Conservation (phyloP, 176 grass and related monocot species). For the Oryza coarctata region DNA sequence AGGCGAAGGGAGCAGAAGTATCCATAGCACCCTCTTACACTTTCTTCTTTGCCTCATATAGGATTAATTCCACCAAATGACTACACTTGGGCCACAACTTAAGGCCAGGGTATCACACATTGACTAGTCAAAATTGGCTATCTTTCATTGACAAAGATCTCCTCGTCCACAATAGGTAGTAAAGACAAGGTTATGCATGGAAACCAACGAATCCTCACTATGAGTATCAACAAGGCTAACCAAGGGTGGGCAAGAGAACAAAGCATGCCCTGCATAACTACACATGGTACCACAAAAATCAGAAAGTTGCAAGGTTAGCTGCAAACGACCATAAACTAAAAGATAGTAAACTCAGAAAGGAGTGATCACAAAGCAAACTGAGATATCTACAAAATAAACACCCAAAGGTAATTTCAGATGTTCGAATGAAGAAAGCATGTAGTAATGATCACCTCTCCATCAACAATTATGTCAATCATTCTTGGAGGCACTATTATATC, state of each 20-base stretch:
- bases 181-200: neutral
- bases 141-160: too few species aligned
- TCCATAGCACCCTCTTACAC: too few species aligned
- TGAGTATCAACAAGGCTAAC: neutral
- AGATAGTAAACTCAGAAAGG: neutral
- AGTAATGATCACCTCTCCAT: slow-evolving; percentile 81
- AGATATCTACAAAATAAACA: neutral
- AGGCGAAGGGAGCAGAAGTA: too few species aligned
- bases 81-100: neutral
- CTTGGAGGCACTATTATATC: slow-evolving; percentile 91
- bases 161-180: neutral
- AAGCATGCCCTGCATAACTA: neutral
- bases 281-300: neutral
- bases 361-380: neutral
- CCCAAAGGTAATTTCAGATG: slow-evolving; percentile 9
- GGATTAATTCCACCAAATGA: neutral
- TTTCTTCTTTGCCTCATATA: too few species aligned
- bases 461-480: slow-evolving; percentile 97
- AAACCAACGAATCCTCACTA: neutral
- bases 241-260: neutral
- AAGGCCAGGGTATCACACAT: neutral
- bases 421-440: neutral
- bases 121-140: neutral
- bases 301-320: neutral
- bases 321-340: neutral